phyloP scores from a whole-genome alignment of 2,329 filamentous ascomycete species.

The Biscogniauxia mediterranea region DNA sequence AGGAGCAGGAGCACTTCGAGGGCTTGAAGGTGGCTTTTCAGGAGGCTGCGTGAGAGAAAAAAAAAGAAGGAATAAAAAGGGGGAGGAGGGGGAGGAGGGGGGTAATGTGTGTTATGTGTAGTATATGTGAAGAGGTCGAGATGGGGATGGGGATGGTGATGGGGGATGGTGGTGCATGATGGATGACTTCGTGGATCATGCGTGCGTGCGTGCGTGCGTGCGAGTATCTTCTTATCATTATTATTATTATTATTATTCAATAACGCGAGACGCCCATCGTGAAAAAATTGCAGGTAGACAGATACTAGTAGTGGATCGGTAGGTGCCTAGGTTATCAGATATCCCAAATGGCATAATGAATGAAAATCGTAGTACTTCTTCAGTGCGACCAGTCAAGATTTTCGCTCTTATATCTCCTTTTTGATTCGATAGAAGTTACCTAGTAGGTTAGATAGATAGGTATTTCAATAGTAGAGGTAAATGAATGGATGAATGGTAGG shows the following conservation, averaged over 20 bases:
- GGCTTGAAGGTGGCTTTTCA: slow-evolving; percentile 59
- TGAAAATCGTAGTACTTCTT: not conserved
- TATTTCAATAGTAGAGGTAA: too few relatives aligned
- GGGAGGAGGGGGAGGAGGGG: too few relatives aligned
- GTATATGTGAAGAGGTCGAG: too few relatives aligned
- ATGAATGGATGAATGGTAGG: too few relatives aligned
- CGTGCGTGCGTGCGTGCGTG: not conserved
- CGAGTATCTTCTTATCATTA: too few relatives aligned
- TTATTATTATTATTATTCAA: too few relatives aligned
- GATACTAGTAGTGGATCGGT: too few relatives aligned
- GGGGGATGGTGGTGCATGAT: not conserved
- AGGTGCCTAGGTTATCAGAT: not conserved
- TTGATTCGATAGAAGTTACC: too few relatives aligned
- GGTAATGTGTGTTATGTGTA: not conserved
- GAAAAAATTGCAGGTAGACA: not conserved
- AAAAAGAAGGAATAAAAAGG: not conserved
- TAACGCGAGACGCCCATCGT: not conserved
- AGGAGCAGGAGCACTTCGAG: slow-evolving; percentile 76
- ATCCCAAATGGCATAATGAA: not conserved
- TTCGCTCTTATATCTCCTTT: not conserved
- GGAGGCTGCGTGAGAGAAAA: slow-evolving; percentile 37
- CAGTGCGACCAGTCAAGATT: not conserved
- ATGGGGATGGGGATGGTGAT: too few relatives aligned
- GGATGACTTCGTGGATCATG: not conserved
- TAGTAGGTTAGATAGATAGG: too few relatives aligned